phyloP scores from a whole-genome alignment of 2,329 filamentous ascomycete genomes.

The Pestalotiopsis sp. region DNA sequence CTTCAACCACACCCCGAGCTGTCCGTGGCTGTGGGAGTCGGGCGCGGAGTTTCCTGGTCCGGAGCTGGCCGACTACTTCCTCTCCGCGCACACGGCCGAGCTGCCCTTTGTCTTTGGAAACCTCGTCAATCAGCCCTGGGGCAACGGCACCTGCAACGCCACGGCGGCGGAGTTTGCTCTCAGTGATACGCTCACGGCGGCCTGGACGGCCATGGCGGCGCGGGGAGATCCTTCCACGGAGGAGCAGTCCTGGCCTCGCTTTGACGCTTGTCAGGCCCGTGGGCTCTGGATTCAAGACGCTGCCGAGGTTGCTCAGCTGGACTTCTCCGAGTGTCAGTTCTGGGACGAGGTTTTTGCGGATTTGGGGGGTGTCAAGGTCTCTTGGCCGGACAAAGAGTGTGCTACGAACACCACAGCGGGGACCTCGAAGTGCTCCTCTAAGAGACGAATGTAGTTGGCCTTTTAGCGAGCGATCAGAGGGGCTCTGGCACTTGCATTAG shows the following conservation, averaged over 20 bases:
- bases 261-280: neutral
- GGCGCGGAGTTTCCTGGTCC: neutral
- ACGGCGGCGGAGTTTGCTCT: neutral
- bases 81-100: neutral
- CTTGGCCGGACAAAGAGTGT: neutral
- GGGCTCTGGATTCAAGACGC: neutral
- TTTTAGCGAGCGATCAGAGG: no score
- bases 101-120: slow-evolving; percentile 1
- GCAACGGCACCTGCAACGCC: neutral
- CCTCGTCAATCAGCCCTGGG: neutral
- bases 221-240: neutral
- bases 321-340: neutral
- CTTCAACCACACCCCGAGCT: slow-evolving; percentile 1
- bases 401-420: neutral
- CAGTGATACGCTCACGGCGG: neutral
- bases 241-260: neutral
- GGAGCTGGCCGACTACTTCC: neutral
- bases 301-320: neutral
- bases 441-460: neutral
- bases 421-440: neutral
- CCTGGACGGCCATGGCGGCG: neutral
- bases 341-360: neutral
- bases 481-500: no score
- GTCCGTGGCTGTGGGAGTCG: neutral
- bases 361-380: neutral